These are phyloP conservation scores for Plasmodium vivax DNA, from an alignment of 169 alveolate genomes.

Conservation along the genomic window DNA sequence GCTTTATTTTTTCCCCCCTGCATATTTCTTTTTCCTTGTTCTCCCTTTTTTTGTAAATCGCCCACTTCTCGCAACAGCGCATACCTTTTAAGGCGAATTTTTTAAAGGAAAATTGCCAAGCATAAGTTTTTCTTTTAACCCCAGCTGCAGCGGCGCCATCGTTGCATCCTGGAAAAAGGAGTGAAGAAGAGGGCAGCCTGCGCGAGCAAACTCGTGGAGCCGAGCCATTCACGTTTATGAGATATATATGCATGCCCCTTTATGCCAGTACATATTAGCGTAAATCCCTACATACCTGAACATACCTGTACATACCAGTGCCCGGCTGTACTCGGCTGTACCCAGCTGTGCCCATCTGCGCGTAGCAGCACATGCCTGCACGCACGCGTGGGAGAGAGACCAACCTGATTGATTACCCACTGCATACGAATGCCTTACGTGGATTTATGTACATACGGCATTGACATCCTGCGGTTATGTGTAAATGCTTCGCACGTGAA, in stretches of 20 bases:
- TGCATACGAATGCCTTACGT: neutral
- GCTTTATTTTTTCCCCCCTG: neutral
- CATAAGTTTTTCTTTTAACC: neutral
- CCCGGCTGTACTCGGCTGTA: neutral
- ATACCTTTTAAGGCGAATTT: neutral
- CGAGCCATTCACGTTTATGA: neutral
- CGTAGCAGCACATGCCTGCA: neutral
- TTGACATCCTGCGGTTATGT: neutral
- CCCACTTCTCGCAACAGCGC: neutral
- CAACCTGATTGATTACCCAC: neutral
- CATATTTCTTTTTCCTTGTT: neutral
- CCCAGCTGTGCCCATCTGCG: neutral
- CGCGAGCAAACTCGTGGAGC: neutral
- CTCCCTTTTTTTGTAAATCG: neutral
- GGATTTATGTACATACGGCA: neutral
- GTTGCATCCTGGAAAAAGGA: neutral
- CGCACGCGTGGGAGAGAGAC: neutral
- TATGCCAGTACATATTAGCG: neutral
- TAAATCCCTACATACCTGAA: neutral
- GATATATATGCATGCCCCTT: neutral
- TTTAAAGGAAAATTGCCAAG: neutral
- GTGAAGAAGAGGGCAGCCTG: neutral
- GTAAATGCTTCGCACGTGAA: neutral
- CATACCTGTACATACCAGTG: neutral
- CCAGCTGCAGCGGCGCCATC: neutral